Conservation (phyloP, 2,329 filamentous ascomycete species). For the Cordyceps tenuipes region DNA sequence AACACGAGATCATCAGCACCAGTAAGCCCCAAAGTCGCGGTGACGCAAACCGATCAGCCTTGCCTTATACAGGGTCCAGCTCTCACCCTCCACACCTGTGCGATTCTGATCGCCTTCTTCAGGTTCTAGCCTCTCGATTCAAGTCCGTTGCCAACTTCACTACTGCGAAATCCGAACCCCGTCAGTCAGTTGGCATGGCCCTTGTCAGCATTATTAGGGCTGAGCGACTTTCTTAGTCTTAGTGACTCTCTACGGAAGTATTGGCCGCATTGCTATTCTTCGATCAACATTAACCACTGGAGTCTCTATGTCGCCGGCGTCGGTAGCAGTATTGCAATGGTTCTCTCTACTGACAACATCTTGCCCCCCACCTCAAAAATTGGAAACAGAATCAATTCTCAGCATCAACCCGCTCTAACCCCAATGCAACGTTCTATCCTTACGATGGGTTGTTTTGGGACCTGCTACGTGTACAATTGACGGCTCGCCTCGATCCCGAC, state of each 20-base stretch:
- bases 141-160: not conserved
- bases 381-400: no score
- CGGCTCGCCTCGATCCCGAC: no score
- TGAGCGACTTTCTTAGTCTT: not conserved
- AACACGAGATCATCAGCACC: not conserved
- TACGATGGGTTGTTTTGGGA: no score
- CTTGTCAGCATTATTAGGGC: conserved; percentile 3
- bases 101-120: not conserved
- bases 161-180: conserved; percentile 5
- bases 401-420: no score
- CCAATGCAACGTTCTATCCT: no score
- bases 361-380: no score
- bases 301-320: not conserved
- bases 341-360: no score
- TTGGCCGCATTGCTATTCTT: not conserved
- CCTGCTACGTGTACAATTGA: no score
- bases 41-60: not conserved
- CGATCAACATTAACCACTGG: not conserved
- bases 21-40: not conserved
- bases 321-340: no score
- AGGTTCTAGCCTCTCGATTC: not conserved
- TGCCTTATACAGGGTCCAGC: not conserved
- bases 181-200: not conserved
- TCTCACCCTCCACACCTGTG: not conserved
- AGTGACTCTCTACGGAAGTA: not conserved